A percentile compares a stretch with the other conserved stretches of the same genome.
These are phyloP conservation scores for Erysimum cheiri DNA, from an alignment of 441 rosid species.

Conservation along the genomic window DNA sequence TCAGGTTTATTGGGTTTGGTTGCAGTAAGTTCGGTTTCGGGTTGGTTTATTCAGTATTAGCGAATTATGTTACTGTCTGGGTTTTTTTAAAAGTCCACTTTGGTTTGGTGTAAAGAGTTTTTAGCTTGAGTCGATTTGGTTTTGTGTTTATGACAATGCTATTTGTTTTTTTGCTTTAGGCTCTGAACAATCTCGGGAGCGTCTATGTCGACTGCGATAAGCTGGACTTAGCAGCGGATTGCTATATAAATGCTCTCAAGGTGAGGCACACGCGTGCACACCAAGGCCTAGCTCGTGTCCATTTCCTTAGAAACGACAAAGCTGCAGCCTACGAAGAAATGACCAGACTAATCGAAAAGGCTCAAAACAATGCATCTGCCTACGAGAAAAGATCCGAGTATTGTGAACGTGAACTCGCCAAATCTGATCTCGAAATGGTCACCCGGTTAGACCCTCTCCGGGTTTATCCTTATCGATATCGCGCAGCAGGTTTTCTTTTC, in stretches of 20 bases:
- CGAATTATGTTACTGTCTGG: not conserved
- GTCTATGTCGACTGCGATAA: slow-evolving; percentile 77
- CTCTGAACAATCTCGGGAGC: slow-evolving; percentile 97
- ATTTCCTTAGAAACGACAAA: slow-evolving; percentile 77
- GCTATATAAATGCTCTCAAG: slow-evolving; percentile 89
- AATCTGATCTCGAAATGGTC: slow-evolving; percentile 90
- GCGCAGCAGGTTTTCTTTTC: slow-evolving; percentile 80
- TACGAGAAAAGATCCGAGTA: slow-evolving; percentile 98
- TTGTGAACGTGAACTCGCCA: slow-evolving; percentile 84
- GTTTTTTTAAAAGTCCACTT: not conserved
- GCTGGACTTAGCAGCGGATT: slow-evolving; percentile 91
- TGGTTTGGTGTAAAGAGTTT: not conserved
- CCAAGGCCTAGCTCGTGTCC: slow-evolving; percentile 97
- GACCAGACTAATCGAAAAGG: slow-evolving; percentile 86
- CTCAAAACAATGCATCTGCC: slow-evolving; percentile 92
- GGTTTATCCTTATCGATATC: slow-evolving; percentile 92
- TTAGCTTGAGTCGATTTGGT: not conserved
- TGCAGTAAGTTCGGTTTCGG: not conserved
- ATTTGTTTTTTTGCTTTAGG: slow-evolving; percentile 51
- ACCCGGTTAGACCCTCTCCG: slow-evolving; percentile 90
- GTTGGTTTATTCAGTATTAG: not conserved
- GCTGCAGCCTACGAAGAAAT: slow-evolving; percentile 85
- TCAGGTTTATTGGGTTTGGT: not conserved
- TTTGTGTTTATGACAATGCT: not conserved
- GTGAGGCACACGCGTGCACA: slow-evolving; percentile 95